phyloP scores from a whole-genome alignment of 129 eudicot genomes.

The Solidago caesia region DNA sequence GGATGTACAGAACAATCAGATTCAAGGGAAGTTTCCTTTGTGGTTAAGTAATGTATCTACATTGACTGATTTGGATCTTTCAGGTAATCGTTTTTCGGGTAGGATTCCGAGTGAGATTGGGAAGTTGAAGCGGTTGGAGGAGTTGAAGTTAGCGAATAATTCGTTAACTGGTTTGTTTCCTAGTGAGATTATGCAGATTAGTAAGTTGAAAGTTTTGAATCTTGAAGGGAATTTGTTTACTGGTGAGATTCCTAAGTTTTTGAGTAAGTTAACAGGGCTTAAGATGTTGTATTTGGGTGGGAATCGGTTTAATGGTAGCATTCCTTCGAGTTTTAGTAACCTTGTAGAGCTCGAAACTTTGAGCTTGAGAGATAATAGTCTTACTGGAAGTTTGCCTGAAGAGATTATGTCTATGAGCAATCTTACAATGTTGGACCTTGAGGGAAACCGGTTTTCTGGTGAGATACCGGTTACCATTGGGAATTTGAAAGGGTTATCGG shows the following conservation, averaged over 20 bases:
- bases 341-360: conserved; percentile 46
- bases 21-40: conserved; percentile 51
- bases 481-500: conserved; percentile 44
- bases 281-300: conserved; percentile 59
- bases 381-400: conserved; percentile 57
- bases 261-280: conserved; percentile 47
- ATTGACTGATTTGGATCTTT: conserved; percentile 57
- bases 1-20: conserved; percentile 62
- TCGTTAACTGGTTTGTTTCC: conserved; percentile 65
- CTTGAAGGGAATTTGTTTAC: conserved; percentile 62
- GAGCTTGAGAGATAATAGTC: conserved; percentile 57
- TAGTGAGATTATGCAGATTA: conserved; percentile 40
- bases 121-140: conserved; percentile 52
- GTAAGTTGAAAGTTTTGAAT: conserved; percentile 50
- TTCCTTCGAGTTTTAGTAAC: conserved; percentile 53
- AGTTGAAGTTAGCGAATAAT: conserved; percentile 62
- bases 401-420: conserved; percentile 54
- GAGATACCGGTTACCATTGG: conserved; percentile 51
- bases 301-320: conserved; percentile 55
- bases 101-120: conserved; percentile 48
- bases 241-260: conserved; percentile 56
- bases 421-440: conserved; percentile 49
- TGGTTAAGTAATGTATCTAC: conserved; percentile 49
- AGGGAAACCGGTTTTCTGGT: conserved; percentile 68
- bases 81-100: conserved; percentile 67